phyloP scores from a whole-genome alignment of 768 basidiomycete genomes.

The Dentipellis sp. region DNA sequence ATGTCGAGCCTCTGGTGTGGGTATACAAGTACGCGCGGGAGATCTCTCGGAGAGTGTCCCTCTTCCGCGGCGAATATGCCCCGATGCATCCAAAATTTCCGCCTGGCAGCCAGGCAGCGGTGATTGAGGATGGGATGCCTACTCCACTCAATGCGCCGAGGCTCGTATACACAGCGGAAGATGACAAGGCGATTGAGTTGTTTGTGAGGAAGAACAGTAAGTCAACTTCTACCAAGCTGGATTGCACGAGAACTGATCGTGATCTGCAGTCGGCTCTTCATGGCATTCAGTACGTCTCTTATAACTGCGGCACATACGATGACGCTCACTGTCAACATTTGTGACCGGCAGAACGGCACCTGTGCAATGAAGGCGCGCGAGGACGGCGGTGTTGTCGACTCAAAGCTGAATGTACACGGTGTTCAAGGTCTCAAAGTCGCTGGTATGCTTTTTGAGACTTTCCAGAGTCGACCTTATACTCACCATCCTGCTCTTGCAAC shows the following conservation, averaged over 20 bases:
- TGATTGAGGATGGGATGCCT: constrained; percentile 11
- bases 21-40: constrained; percentile 48
- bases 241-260: too few species aligned
- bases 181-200: constrained; percentile 25
- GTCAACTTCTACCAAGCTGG: not conserved
- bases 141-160: constrained; percentile 19
- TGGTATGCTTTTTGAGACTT: not conserved
- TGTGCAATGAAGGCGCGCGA: constrained; percentile 60
- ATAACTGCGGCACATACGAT: not conserved
- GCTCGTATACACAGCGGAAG: constrained; percentile 24
- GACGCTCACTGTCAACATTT: not conserved
- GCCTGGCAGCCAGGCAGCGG: not conserved
- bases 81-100: not conserved
- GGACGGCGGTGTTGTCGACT: constrained; percentile 52
- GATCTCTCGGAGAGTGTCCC: constrained; percentile 39
- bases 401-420: constrained; percentile 55
- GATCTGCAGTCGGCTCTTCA: not conserved
- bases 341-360: constrained; percentile 44
- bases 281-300: constrained; percentile 2
- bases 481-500: too few species aligned
- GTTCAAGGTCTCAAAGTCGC: constrained; percentile 47
- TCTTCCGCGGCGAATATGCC: constrained; percentile 21
- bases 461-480: too few species aligned
- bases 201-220: constrained; percentile 14
- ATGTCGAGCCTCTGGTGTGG: constrained; percentile 35